Percentiles rank a stretch among this genome's conserved stretches.
Conservation (phyloP, 345 rosid species). For the Pugionium cornutum region DNA sequence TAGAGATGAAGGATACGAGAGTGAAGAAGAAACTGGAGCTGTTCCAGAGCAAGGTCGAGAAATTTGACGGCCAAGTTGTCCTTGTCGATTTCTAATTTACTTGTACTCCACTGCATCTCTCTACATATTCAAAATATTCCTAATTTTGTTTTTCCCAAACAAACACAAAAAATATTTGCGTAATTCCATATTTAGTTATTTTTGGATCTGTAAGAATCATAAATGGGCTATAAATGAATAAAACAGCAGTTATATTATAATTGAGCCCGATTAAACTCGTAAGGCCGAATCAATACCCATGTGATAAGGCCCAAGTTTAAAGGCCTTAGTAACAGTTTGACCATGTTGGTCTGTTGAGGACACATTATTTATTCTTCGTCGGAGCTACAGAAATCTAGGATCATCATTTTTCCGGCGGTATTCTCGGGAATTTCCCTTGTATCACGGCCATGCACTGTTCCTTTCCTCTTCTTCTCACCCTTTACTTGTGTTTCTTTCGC, state of each 20-base stretch:
- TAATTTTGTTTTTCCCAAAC: no score
- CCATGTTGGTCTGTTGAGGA: background rate
- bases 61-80: constrained; percentile 32
- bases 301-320: background rate
- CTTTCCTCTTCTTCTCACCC: constrained; percentile 51
- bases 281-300: background rate
- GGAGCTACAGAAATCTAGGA: constrained; percentile 61
- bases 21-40: constrained; percentile 27
- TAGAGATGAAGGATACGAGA: constrained; percentile 35
- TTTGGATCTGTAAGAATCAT: no score
- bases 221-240: no score
- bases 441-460: constrained; percentile 36
- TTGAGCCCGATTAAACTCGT: no score
- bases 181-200: no score
- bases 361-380: constrained; percentile 57
- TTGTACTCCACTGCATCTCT: no score
- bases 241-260: no score
- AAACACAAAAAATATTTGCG: no score
- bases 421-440: constrained; percentile 4
- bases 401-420: constrained; percentile 59
- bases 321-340: constrained; percentile 7
- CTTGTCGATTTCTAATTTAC: constrained; percentile 1
- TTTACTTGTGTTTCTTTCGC: constrained; percentile 39
- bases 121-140: no score
- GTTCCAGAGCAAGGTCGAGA: constrained; percentile 28